phyloP scores from a whole-genome alignment of 2,329 filamentous ascomycete species.

The Hymenoscyphus scutula region DNA sequence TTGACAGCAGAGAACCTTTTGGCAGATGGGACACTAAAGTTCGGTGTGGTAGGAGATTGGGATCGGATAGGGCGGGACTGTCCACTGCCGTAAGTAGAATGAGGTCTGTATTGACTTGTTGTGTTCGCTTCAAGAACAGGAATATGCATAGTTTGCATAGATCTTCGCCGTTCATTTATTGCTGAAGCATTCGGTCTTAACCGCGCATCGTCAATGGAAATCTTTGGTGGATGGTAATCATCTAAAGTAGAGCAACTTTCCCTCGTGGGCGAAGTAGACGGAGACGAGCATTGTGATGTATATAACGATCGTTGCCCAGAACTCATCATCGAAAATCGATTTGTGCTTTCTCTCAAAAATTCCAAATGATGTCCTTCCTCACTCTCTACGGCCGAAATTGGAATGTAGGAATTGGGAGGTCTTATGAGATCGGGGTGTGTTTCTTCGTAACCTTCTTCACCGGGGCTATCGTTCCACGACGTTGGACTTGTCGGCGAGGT shows the following conservation, averaged over 20 bases:
- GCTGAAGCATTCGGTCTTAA: slow-evolving; percentile 30
- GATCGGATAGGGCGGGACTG: slow-evolving; percentile 12
- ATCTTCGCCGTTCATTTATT: slow-evolving; percentile 33
- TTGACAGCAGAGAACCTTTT: slow-evolving; percentile 26
- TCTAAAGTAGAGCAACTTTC: slow-evolving; percentile 46
- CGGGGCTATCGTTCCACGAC: slow-evolving; percentile 21
- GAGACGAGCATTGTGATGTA: slow-evolving; percentile 58
- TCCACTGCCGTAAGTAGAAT: slow-evolving; percentile 26
- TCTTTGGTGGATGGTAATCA: slow-evolving; percentile 19
- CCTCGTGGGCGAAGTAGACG: slow-evolving; percentile 53
- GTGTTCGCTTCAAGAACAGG: slow-evolving; percentile 20
- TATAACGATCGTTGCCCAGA: slow-evolving; percentile 59
- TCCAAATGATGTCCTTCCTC: slow-evolving; percentile 59
- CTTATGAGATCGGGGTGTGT: not conserved
- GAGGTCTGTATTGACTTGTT: slow-evolving; percentile 24
- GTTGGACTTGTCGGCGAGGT: slow-evolving; percentile 23
- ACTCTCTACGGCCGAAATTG: slow-evolving; percentile 55
- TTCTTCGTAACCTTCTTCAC: slow-evolving; percentile 10
- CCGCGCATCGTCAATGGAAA: slow-evolving; percentile 24
- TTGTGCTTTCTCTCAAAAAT: slow-evolving; percentile 52
- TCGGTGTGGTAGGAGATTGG: slow-evolving; percentile 27
- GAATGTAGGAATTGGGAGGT: not conserved
- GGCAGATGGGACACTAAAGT: slow-evolving; percentile 35
- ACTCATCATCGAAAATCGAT: slow-evolving; percentile 59
- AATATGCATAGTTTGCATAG: slow-evolving; percentile 31